Percentiles rank a stretch among this genome's conserved stretches.
These are phyloP conservation scores for Erucastrum elatum DNA, from an alignment of 345 rosid species.

Conservation along the genomic window DNA sequence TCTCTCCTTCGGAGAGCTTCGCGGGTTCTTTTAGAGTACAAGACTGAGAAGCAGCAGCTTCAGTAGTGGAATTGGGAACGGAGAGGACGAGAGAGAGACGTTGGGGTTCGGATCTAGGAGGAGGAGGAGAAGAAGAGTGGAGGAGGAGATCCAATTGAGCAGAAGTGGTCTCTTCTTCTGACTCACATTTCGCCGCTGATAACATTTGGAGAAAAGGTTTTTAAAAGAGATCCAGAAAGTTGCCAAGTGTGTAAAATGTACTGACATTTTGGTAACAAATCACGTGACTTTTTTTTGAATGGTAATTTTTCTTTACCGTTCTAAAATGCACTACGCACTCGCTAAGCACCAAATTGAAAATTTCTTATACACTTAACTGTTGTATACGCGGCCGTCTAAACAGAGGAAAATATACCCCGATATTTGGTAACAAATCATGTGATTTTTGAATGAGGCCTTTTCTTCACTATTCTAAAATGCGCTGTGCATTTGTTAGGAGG, in stretches of 20 bases:
- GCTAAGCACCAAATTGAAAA: no score
- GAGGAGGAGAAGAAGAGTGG: neutral
- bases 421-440: no score
- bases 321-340: neutral
- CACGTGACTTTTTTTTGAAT: neutral
- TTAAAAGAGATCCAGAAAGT: neutral
- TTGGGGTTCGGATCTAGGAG: constrained; percentile 20
- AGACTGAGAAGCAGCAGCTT: constrained; percentile 2
- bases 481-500: no score
- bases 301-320: neutral
- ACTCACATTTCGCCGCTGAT: constrained; percentile 31
- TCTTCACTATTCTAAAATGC: no score
- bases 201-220: constrained; percentile 17
- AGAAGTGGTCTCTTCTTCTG: constrained; percentile 1
- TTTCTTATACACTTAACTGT: no score
- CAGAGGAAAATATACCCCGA: no score
- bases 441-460: no score
- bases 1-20: constrained; percentile 3
- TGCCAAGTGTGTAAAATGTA: neutral
- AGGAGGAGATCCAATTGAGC: neutral
- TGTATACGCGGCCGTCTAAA: no score
- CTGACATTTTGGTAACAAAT: neutral
- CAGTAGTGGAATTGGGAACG: neutral
- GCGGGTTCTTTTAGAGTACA: neutral
- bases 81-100: constrained; percentile 26